phyloP scores from a whole-genome alignment of 192 early-diverging fungal genomes.

The Gonapodya sp. region DNA sequence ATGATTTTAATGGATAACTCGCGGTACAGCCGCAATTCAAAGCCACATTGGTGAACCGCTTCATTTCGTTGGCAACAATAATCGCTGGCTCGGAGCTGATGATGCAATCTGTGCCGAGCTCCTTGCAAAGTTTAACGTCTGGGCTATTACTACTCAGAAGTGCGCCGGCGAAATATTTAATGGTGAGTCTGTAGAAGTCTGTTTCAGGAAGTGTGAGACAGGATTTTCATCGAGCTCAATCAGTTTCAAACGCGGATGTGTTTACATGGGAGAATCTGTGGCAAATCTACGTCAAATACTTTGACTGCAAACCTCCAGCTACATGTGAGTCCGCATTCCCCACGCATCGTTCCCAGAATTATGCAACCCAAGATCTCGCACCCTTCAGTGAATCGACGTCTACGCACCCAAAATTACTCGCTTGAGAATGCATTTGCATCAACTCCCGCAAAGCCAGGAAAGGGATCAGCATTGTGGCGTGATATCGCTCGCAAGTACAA shows the following conservation, averaged over 20 bases:
- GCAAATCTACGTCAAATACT: neutral
- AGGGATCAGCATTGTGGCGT: neutral
- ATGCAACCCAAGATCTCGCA: neutral
- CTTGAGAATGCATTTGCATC: neutral
- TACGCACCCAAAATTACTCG: neutral
- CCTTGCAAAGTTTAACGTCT: conserved; percentile 6
- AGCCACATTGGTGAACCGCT: neutral
- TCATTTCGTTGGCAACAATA: neutral
- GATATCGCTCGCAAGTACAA: neutral
- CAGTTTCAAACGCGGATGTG: neutral
- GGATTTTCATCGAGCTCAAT: neutral
- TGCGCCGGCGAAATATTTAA: conserved; percentile 4
- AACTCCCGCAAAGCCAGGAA: neutral
- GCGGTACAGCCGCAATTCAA: neutral
- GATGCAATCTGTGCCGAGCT: conserved; percentile 8
- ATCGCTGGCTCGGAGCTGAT: neutral
- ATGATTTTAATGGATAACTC: neutral
- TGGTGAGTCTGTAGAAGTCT: no score
- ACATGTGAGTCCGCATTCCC: neutral
- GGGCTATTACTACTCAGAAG: neutral
- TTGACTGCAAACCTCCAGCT: neutral
- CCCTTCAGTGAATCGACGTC: neutral
- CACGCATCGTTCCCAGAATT: neutral
- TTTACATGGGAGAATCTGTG: neutral
- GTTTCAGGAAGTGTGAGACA: no score